Percentiles rank a stretch among this genome's conserved stretches.
These are phyloP conservation scores for Eremothecium coryli DNA, from an alignment of 1,139 yeast species.

Conservation along the genomic window DNA sequence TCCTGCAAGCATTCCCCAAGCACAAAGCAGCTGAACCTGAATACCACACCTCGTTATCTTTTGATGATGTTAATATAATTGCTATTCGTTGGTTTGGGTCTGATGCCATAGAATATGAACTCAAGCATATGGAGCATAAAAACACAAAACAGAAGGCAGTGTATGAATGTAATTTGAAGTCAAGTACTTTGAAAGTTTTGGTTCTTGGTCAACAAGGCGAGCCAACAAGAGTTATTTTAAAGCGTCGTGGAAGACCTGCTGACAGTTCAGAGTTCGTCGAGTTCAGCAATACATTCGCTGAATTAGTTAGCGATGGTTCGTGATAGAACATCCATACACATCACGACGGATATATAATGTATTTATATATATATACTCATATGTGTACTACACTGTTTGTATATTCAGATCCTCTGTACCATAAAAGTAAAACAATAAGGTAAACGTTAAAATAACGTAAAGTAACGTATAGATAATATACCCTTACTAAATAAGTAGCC, in stretches of 20 bases:
- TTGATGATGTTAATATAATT: slow-evolving; percentile 25
- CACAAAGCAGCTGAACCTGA: slow-evolving; percentile 4
- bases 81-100: slow-evolving; percentile 23
- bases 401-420: too few species aligned
- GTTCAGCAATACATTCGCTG: too few species aligned
- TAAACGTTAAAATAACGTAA: too few species aligned
- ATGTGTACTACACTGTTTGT: too few species aligned
- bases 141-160: slow-evolving; percentile 19
- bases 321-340: too few species aligned
- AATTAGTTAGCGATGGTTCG: too few species aligned
- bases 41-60: slow-evolving; percentile 12
- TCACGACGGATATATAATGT: too few species aligned
- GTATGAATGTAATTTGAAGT: slow-evolving; percentile 26
- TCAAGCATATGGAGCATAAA: slow-evolving; percentile 19
- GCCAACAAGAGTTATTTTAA: slow-evolving; percentile 17
- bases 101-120: slow-evolving; percentile 22
- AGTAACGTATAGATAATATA: too few species aligned
- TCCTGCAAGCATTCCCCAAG: slow-evolving; percentile 3
- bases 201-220: slow-evolving; percentile 11
- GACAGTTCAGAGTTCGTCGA: slow-evolving; percentile 13
- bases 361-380: too few species aligned
- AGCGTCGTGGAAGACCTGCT: slow-evolving; percentile 11
- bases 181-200: too few species aligned
- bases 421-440: too few species aligned
- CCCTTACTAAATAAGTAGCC: too few species aligned